Percentiles rank a stretch among this genome's conserved stretches.
Evolutionary conservation across 257 asterid genomes (phyloP).

Genomic region (Lavandula angustifolia): DNA sequence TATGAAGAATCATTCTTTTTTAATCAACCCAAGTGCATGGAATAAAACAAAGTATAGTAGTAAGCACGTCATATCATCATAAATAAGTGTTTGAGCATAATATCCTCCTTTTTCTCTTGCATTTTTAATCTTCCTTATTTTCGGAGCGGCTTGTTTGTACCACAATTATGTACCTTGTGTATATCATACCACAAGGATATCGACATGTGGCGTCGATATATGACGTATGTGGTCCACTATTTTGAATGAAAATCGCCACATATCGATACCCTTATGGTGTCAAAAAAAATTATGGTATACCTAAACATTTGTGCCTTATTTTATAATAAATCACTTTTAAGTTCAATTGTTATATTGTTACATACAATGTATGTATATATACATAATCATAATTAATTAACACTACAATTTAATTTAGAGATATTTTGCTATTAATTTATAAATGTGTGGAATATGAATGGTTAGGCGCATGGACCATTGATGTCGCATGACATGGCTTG

Average conservation of each 20-base stretch:
- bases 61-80: slow-evolving; percentile 13
- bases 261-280: no score
- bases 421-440: not conserved
- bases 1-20: slow-evolving; percentile 22
- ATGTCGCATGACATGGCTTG: slow-evolving; percentile 32
- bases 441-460: slow-evolving; percentile 24
- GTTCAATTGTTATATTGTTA: slow-evolving; percentile 10
- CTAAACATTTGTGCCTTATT: no score
- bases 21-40: slow-evolving; percentile 28
- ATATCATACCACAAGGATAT: no score
- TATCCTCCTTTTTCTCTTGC: not conserved
- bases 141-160: no score
- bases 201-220: no score
- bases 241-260: no score
- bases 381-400: not conserved
- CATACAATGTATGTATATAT: slow-evolving; percentile 15
- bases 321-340: not conserved
- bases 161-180: no score
- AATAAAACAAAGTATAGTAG: not conserved
- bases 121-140: not conserved
- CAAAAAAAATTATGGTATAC: no score
- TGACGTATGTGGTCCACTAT: no score
- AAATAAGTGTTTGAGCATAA: not conserved
- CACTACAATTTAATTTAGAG: not conserved
- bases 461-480: slow-evolving; percentile 31